Conservation (phyloP, 2,329 filamentous ascomycete genomes). For the Cladosporium sp. region DNA sequence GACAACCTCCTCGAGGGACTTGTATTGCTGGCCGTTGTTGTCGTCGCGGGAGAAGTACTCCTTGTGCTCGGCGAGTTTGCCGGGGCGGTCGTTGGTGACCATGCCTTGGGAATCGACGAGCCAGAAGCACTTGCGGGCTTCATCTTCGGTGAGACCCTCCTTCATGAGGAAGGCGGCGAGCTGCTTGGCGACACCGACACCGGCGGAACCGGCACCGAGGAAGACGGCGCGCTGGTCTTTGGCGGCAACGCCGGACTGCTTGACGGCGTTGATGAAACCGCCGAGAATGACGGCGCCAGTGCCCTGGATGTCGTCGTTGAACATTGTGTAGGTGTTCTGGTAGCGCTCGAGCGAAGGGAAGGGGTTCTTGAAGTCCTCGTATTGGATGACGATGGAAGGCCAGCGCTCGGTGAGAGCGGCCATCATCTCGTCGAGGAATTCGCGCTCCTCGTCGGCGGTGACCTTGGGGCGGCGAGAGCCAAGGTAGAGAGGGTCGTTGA, state of each 20-base stretch:
- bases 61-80: slow-evolving; percentile 84
- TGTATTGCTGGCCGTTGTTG: slow-evolving; percentile 62
- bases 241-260: slow-evolving; percentile 76
- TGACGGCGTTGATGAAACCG: slow-evolving; percentile 71
- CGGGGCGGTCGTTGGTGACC: slow-evolving; percentile 86
- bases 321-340: slow-evolving; percentile 83
- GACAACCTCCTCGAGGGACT: slow-evolving; percentile 81
- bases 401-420: slow-evolving; percentile 73
- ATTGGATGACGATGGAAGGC: slow-evolving; percentile 77
- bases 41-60: slow-evolving; percentile 62
- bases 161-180: slow-evolving; percentile 95
- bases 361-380: slow-evolving; percentile 96
- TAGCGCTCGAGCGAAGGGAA: slow-evolving; percentile 92
- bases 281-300: slow-evolving; percentile 92
- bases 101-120: slow-evolving; percentile 89
- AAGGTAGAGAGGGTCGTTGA: slow-evolving; percentile 84
- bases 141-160: slow-evolving; percentile 80
- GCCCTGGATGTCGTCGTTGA: slow-evolving; percentile 98
- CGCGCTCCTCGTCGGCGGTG: slow-evolving; percentile 70
- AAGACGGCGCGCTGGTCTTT: slow-evolving; percentile 94
- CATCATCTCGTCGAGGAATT: slow-evolving; percentile 98
- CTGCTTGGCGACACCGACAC: slow-evolving; percentile 96
- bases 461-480: slow-evolving; percentile 82
- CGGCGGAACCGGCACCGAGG: slow-evolving; percentile 90
- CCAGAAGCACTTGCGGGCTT: slow-evolving; percentile 89